Evolutionary conservation across 176 grass and related monocot species (phyloP).

Genomic region (Aegilops speltoides): DNA sequence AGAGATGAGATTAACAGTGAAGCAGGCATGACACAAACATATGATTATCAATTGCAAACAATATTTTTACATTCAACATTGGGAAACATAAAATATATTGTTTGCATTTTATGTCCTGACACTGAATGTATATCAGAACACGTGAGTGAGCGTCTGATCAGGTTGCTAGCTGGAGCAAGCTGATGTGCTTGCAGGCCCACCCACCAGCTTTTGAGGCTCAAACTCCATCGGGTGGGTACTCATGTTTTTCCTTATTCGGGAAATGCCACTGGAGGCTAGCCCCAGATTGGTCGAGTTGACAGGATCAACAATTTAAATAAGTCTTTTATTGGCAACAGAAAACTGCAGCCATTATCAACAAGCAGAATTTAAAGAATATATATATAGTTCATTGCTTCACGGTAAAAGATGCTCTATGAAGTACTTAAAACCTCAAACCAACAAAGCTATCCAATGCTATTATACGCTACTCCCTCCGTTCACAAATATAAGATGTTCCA

Average conservation of each 20-base stretch:
- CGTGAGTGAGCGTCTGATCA: neutral
- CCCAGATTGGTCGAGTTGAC: neutral
- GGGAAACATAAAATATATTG: neutral
- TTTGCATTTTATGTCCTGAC: neutral
- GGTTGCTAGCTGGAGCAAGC: neutral
- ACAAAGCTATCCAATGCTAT: neutral
- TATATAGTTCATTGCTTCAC: neutral
- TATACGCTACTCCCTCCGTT: neutral
- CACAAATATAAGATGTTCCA: too few relatives aligned
- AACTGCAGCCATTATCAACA: neutral
- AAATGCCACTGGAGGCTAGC: too few relatives aligned
- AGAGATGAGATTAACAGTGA: neutral
- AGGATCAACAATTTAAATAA: neutral
- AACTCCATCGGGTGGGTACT: neutral
- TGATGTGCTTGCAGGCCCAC: neutral
- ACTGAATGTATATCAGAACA: neutral
- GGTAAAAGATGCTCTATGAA: neutral
- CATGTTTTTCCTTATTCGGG: too few relatives aligned
- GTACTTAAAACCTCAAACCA: neutral
- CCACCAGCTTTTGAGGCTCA: neutral
- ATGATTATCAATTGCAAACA: neutral
- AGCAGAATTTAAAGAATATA: neutral
- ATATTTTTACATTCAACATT: neutral
- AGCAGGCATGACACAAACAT: neutral
- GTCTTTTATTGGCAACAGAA: neutral